These are phyloP conservation scores for Fusarium foetens DNA, from an alignment of 2,329 filamentous ascomycete species.

Conservation along the genomic window DNA sequence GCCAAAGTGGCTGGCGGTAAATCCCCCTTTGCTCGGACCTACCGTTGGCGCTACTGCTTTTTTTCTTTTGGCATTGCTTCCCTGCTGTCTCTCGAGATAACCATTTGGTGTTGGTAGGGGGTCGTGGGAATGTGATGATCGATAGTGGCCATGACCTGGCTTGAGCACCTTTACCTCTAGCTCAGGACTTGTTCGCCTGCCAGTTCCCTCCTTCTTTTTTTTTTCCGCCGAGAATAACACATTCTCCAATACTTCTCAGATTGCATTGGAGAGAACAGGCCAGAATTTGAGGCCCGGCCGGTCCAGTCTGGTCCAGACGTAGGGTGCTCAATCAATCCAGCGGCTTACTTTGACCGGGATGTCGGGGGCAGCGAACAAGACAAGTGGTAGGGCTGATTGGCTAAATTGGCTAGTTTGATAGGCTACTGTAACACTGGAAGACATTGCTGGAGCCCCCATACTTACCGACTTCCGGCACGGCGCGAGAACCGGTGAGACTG, in stretches of 20 bases:
- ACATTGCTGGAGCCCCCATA: not conserved
- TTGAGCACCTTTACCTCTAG: not conserved
- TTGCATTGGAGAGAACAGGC: not conserved
- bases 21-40: not conserved
- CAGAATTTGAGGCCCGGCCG: not conserved
- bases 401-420: not conserved
- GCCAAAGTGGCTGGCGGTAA: constrained; percentile 8
- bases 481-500: not conserved
- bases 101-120: too few relatives aligned
- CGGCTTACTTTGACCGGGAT: not conserved
- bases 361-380: not conserved
- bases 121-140: not conserved
- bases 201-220: not conserved
- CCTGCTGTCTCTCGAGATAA: too few relatives aligned
- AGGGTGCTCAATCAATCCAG: not conserved
- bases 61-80: fast-evolving
- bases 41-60: too few relatives aligned
- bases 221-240: not conserved
- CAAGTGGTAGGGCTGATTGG: not conserved
- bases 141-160: too few relatives aligned
- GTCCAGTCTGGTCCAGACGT: not conserved
- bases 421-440: not conserved
- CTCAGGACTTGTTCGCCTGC: not conserved
- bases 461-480: not conserved
- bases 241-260: not conserved